Conservation (phyloP, 1,139 yeast genomes). For the Arxiozyma slooffiae region DNA sequence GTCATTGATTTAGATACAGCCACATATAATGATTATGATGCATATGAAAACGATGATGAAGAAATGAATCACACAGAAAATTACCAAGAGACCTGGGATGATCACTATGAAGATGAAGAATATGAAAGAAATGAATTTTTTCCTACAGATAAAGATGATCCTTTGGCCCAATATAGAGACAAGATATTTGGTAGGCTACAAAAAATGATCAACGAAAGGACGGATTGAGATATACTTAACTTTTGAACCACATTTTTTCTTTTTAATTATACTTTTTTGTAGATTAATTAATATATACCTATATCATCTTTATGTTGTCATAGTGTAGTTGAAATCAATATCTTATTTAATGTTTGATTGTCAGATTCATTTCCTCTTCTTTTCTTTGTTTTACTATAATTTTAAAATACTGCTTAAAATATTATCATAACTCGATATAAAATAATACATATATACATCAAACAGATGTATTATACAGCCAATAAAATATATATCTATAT, state of each 20-base stretch:
- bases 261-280: too few relatives aligned
- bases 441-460: background rate
- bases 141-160: constrained; percentile 46
- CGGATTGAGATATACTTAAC: background rate
- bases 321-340: too few relatives aligned
- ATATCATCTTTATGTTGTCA: background rate
- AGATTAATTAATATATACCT: background rate
- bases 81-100: constrained; percentile 14
- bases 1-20: constrained; percentile 20
- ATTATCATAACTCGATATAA: background rate
- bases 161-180: constrained; percentile 54
- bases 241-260: too few relatives aligned
- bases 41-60: constrained; percentile 21
- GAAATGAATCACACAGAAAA: constrained; percentile 25
- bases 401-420: too few relatives aligned
- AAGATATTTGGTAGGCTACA: constrained; percentile 49
- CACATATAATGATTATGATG: constrained; percentile 10
- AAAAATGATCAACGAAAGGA: constrained; percentile 34
- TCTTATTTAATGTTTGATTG: background rate
- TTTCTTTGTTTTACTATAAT: too few relatives aligned
- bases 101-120: constrained; percentile 23
- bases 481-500: too few relatives aligned
- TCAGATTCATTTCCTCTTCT: background rate
- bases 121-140: constrained; percentile 43
- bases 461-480: background rate